These are phyloP conservation scores for Fusarium graminum DNA, from an alignment of 2,329 filamentous ascomycete species.

Conservation along the genomic window DNA sequence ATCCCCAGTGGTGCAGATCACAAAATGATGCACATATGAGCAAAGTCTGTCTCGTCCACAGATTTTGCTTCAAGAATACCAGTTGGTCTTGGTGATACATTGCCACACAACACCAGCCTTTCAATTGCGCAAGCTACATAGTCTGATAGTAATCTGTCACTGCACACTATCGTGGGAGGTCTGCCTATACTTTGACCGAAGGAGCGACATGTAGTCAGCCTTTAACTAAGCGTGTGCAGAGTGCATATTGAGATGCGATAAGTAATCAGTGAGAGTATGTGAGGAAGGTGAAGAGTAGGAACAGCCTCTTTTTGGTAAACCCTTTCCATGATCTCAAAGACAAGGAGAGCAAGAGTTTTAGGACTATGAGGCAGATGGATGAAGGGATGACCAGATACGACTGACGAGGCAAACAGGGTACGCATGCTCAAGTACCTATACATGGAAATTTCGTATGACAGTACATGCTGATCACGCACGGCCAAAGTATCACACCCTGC, in stretches of 20 bases:
- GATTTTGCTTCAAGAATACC: constrained; percentile 23
- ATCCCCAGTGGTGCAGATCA: constrained; percentile 31
- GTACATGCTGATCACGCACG: constrained; percentile 54
- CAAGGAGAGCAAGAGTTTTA: too few relatives aligned
- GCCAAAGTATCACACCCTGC: constrained; percentile 52
- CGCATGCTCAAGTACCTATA: constrained; percentile 50
- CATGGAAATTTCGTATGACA: constrained; percentile 53
- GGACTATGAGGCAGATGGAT: constrained; percentile 20
- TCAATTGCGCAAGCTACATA: constrained; percentile 40
- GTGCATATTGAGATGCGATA: constrained; percentile 6
- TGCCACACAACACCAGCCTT: constrained; percentile 31
- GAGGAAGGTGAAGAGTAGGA: constrained; percentile 27
- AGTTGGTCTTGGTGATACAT: constrained; percentile 39
- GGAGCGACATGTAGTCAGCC: constrained; percentile 21
- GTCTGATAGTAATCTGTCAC: constrained; percentile 30
- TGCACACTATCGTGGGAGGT: constrained; percentile 38
- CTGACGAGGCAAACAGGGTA: constrained; percentile 46
- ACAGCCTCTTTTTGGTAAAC: constrained; percentile 20
- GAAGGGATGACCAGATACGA: constrained; percentile 24
- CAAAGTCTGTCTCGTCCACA: constrained; percentile 20
- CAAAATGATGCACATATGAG: constrained; percentile 44
- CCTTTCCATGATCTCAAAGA: not conserved
- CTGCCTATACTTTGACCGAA: constrained; percentile 18
- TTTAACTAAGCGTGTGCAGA: constrained; percentile 11
- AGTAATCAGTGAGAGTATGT: constrained; percentile 8